Evolutionary conservation across 2,329 filamentous ascomycete genomes (phyloP).

Genomic region (Aspergillus thermomutatus): DNA sequence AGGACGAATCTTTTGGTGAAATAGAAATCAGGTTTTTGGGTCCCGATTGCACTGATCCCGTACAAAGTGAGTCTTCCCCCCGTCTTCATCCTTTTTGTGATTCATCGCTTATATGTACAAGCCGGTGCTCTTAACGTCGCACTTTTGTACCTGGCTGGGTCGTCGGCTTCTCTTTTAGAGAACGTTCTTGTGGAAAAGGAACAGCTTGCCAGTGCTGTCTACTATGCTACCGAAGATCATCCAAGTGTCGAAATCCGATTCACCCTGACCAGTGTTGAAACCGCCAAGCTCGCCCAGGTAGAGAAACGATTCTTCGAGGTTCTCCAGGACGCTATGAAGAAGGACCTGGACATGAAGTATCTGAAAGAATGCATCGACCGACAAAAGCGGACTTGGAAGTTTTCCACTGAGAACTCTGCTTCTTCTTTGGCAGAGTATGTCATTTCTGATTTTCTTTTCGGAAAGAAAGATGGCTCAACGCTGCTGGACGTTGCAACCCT

Average conservation of each 20-base stretch:
- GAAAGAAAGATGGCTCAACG: conserved; percentile 76
- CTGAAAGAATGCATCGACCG: conserved; percentile 82
- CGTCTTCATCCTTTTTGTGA: neutral
- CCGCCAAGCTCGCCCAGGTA: conserved; percentile 76
- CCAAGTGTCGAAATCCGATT: conserved; percentile 84
- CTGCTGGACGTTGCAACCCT: conserved; percentile 56
- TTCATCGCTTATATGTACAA: conserved; percentile 10
- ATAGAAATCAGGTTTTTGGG: conserved; percentile 84
- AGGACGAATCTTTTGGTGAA: conserved; percentile 91
- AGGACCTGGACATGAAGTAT: conserved; percentile 85
- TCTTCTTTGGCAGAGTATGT: conserved; percentile 80
- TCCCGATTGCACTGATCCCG: conserved; percentile 69
- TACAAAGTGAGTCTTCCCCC: conserved; percentile 47
- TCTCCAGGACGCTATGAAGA: conserved; percentile 70
- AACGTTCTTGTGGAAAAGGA: conserved; percentile 92
- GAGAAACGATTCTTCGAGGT: conserved; percentile 83
- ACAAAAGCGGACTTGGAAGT: conserved; percentile 77
- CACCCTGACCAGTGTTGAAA: conserved; percentile 80
- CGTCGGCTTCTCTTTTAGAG: conserved; percentile 86
- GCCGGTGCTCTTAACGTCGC: conserved; percentile 74
- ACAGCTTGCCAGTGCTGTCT: conserved; percentile 81
- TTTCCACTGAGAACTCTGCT: conserved; percentile 75
- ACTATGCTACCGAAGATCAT: conserved; percentile 73
- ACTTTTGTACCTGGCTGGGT: conserved; percentile 84
- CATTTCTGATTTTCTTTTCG: conserved; percentile 90